Conservation (phyloP, 345 rosid genomes). For the Adansonia digitata region DNA sequence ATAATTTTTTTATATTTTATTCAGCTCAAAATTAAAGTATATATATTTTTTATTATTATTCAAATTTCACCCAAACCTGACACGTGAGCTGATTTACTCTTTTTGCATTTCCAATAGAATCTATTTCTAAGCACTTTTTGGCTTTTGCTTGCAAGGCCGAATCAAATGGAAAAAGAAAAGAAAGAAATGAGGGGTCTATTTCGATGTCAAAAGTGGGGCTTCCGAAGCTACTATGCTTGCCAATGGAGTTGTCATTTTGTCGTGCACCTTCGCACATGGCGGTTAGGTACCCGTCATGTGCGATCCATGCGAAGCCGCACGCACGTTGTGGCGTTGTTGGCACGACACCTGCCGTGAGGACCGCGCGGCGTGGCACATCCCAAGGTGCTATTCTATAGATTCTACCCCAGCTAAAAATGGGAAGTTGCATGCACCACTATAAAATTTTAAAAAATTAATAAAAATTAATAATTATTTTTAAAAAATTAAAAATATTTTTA, state of each 20-base stretch:
- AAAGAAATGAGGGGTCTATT: not conserved
- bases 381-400: not conserved
- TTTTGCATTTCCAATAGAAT: not conserved
- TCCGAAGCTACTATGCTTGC: not conserved
- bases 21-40: no score
- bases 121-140: not conserved
- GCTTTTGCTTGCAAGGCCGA: not conserved
- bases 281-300: constrained; percentile 30
- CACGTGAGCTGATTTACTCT: no score
- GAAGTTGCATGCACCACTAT: no score
- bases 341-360: constrained; percentile 28
- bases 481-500: no score
- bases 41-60: no score
- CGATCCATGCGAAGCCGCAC: not conserved
- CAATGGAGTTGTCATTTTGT: constrained; percentile 17
- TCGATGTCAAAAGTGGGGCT: constrained; percentile 2
- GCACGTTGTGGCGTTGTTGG: not conserved
- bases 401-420: not conserved
- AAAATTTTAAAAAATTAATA: no score
- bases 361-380: constrained; percentile 33
- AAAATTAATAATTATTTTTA: no score
- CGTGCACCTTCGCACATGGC: constrained; percentile 29
- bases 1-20: no score
- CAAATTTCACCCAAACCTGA: no score
- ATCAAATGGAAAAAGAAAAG: not conserved